Percentiles rank a stretch among this genome's conserved stretches.
These are phyloP conservation scores for Delphinella strobiligena DNA, from an alignment of 2,329 filamentous ascomycete genomes.

Conservation along the genomic window DNA sequence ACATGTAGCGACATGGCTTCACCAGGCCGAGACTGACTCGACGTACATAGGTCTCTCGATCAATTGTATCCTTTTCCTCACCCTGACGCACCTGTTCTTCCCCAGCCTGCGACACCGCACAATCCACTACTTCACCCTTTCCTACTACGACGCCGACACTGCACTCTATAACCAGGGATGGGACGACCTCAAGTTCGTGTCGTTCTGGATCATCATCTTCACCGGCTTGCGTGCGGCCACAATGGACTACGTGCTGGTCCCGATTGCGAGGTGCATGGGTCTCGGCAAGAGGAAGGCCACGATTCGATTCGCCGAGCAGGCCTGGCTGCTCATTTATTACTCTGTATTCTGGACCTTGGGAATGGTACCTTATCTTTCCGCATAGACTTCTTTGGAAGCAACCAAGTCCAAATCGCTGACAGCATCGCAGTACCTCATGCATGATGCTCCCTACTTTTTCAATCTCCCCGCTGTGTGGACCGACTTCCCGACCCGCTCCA, in stretches of 20 bases:
- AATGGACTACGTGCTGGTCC: slow-evolving; percentile 80
- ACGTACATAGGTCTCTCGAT: slow-evolving; percentile 57
- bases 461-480: slow-evolving; percentile 71
- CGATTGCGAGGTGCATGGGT: slow-evolving; percentile 60
- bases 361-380: slow-evolving; percentile 27
- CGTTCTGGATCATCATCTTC: slow-evolving; percentile 70
- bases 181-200: slow-evolving; percentile 68
- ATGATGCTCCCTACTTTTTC: slow-evolving; percentile 64
- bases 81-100: slow-evolving; percentile 70
- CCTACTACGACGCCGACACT: slow-evolving; percentile 61
- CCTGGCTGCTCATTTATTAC: slow-evolving; percentile 82
- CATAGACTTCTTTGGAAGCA: neutral
- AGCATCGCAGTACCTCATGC: slow-evolving; percentile 59
- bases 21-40: slow-evolving; percentile 1
- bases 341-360: slow-evolving; percentile 70
- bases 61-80: slow-evolving; percentile 72
- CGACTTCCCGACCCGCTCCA: slow-evolving; percentile 68
- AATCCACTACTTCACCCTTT: slow-evolving; percentile 77
- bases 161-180: slow-evolving; percentile 63
- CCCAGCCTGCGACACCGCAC: slow-evolving; percentile 68
- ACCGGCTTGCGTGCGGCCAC: slow-evolving; percentile 71
- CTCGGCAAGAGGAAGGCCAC: slow-evolving; percentile 64
- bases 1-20: slow-evolving; percentile 1
- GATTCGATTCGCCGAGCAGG: slow-evolving; percentile 85
- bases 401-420: slow-evolving; percentile 1